These are phyloP conservation scores for Monosporascus sp. DNA, from an alignment of 2,329 filamentous ascomycete species.

Conservation along the genomic window DNA sequence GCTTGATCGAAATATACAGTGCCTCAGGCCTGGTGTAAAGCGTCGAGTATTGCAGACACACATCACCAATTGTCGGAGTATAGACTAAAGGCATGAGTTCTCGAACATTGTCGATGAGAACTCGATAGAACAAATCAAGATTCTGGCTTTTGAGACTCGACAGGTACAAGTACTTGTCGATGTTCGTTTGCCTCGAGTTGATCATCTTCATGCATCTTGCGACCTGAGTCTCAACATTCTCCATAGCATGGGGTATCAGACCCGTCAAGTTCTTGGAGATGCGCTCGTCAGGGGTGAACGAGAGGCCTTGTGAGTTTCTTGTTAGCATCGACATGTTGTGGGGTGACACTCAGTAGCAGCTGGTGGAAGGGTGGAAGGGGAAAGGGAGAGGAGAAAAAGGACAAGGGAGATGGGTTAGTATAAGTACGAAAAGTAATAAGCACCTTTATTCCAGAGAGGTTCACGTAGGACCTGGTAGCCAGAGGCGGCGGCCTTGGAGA, in stretches of 20 bases:
- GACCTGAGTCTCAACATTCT: slow-evolving; percentile 55
- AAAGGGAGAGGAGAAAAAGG: slow-evolving; percentile 3
- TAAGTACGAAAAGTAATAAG: slow-evolving; percentile 27
- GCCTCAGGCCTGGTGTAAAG: slow-evolving; percentile 93
- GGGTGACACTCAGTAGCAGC: too few species aligned
- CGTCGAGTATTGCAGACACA: slow-evolving; percentile 92
- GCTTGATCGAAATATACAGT: slow-evolving; percentile 92
- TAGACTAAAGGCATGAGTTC: slow-evolving; percentile 81
- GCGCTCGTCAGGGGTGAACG: slow-evolving; percentile 60
- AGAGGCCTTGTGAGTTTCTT: slow-evolving; percentile 43
- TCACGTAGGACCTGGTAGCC: slow-evolving; percentile 59
- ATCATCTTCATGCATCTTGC: slow-evolving; percentile 70
- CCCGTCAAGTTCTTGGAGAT: slow-evolving; percentile 60
- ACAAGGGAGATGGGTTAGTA: slow-evolving; percentile 2
- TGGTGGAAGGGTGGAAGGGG: not conserved
- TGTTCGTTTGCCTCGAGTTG: slow-evolving; percentile 58
- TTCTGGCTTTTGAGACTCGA: slow-evolving; percentile 70
- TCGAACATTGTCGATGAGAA: slow-evolving; percentile 70
- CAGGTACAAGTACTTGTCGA: slow-evolving; percentile 83
- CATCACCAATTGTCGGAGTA: slow-evolving; percentile 88
- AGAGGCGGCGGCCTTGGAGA: slow-evolving; percentile 43
- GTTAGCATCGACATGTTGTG: slow-evolving; percentile 6
- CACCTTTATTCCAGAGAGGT: slow-evolving; percentile 60
- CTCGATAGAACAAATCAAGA: slow-evolving; percentile 75
- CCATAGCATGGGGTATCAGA: slow-evolving; percentile 59